Evolutionary conservation across 352 stramenopile species (phyloP), one percentile per base, ranked within the genome.

Genomic region (Globisporangium emineosum): DNA sequence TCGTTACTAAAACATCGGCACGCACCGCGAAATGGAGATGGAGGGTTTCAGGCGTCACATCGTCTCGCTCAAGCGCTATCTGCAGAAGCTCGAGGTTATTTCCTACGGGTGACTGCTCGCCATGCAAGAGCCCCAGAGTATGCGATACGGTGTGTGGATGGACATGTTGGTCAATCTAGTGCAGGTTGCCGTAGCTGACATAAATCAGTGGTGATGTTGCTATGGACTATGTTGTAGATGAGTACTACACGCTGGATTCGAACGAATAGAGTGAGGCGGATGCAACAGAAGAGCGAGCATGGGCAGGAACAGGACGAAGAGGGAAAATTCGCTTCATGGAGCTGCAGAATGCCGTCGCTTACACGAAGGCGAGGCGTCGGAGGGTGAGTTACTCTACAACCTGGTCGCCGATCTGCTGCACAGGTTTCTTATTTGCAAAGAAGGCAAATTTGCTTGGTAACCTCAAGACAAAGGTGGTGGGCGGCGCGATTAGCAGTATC

Each of bases 1-100:
- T 25, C 73, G 80, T 5, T 93, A 92, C 51, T 77, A 68, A 2
- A 83, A 65, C 57, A 58, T 94, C 9, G 84, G 91, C 56, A 86
- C 78, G 25, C 71, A 84, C 19, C 76, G 86, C 12, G 74, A 79
- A 1, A 88, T 94, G 82, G 86, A 94, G 60, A 92, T 93, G 83
- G 86, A 94, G 51, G 86, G 84, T 0, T 94, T 94, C 65, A 88
- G 78, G 19, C 67, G 83, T 5, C 83, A 93, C 47, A 64, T 94
- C 27, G 71, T 75, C 0, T 69, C 69, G 30, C 64, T 92, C 37
- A 90, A 86, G 67, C 68, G 80, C 2, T 74, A 93, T 65, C 64
- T 91, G 19, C 80, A 91, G 61, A 86, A 88, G 43, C 70, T 94
- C 21, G 86, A 94, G 56, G 75, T 84, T 23, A 76, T 86, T 58